Conservation (phyloP, 2,329 filamentous ascomycete species). For the Colletotrichum salicis region DNA sequence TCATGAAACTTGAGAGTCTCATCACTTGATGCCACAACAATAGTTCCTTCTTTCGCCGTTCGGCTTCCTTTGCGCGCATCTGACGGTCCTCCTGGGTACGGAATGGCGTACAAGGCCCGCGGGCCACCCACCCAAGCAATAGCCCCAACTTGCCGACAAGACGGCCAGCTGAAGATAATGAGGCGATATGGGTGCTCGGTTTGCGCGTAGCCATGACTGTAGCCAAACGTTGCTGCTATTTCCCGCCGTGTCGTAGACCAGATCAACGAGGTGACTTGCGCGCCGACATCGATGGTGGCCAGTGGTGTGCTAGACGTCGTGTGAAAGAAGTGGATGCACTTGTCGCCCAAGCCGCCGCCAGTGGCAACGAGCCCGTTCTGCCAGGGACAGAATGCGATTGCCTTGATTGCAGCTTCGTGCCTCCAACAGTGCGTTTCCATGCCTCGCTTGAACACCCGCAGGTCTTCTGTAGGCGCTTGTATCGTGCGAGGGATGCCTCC, state of each 20-base stretch:
- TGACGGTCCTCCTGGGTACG: constrained; percentile 71
- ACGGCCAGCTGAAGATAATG: constrained; percentile 94
- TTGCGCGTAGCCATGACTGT: constrained; percentile 73
- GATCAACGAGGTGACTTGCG: constrained; percentile 91
- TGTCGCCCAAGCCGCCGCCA: constrained; percentile 92
- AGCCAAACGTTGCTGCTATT: constrained; percentile 84
- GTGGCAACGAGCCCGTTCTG: constrained; percentile 87
- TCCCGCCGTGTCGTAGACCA: constrained; percentile 89
- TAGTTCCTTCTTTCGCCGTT: constrained; percentile 63
- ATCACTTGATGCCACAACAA: constrained; percentile 92
- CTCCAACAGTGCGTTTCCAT: constrained; percentile 77
- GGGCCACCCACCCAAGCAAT: constrained; percentile 86
- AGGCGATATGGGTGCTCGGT: constrained; percentile 90
- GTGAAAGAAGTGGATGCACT: constrained; percentile 96
- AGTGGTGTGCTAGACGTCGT: constrained; percentile 83
- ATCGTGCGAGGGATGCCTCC: constrained; percentile 43
- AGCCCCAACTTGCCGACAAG: constrained; percentile 84
- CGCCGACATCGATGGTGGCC: constrained; percentile 90
- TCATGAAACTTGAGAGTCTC: constrained; percentile 95
- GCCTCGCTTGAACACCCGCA: constrained; percentile 62
- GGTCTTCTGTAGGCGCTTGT: constrained; percentile 45
- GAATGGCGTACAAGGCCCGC: constrained; percentile 86
- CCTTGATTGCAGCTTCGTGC: constrained; percentile 92
- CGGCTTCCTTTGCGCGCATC: constrained; percentile 38
- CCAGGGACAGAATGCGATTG: constrained; percentile 97